Evolutionary conservation across 192 early-diverging fungal genomes (phyloP).

Genomic region (Jimgerdemannia flammicorona): DNA sequence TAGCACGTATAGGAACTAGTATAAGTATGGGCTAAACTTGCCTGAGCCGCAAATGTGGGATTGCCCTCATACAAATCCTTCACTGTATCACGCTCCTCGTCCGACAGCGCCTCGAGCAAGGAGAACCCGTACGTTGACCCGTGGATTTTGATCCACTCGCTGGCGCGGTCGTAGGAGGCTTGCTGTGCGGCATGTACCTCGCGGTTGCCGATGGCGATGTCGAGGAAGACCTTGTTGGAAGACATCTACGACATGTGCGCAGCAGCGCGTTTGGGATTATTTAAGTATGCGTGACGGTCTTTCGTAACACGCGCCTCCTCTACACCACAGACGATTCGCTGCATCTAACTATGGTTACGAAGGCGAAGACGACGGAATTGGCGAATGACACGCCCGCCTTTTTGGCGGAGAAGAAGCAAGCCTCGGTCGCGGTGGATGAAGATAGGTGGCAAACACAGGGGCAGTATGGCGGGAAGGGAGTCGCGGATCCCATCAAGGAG

Average conservation of each 20-base stretch:
- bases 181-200: slow-evolving; percentile 2
- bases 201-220: slow-evolving; percentile 28
- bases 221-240: slow-evolving; percentile 16
- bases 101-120: neutral
- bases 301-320: neutral
- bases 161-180: slow-evolving; percentile 5
- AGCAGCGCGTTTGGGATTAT: neutral
- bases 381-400: no score
- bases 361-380: no score
- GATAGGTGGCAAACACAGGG: neutral
- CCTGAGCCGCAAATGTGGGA: slow-evolving; percentile 12
- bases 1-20: no score
- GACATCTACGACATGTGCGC: no score
- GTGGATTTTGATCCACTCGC: slow-evolving; percentile 15
- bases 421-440: neutral
- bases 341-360: no score
- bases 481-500: slow-evolving; percentile 22
- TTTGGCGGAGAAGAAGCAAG: no score
- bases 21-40: neutral
- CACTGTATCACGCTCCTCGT: slow-evolving; percentile 25
- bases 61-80: slow-evolving; percentile 22
- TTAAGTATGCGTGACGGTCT: neutral
- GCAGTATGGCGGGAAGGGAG: neutral
- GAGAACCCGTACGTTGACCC: slow-evolving; percentile 25
- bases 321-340: no score